Base-by-base conservation (phyloP, 2,329 filamentous ascomycete genomes). In the Shiraia bambusicola region DNA sequence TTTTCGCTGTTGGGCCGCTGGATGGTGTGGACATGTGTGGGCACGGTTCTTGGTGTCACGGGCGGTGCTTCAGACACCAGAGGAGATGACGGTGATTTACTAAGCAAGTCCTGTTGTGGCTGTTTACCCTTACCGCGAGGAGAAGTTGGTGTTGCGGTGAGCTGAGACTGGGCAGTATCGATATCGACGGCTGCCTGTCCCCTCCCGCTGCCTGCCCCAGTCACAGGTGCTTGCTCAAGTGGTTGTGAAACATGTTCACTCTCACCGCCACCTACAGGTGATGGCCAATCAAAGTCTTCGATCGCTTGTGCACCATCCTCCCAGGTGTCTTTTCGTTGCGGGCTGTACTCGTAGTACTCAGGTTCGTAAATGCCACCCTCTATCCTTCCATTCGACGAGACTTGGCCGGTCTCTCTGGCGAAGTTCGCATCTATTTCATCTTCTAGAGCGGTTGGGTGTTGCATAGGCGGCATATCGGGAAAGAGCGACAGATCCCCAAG, bases 251-350 rank as follows among this genome's bases (percentile, higher is more conserved):
- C 19, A 4, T 22, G 11, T 14, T 29, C 10, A 9, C 22, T 7
- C 2, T 34, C n/a, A 1, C 28, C 17, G n/a, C n/a, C n/a, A 27
- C 29, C 27, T 12, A 28, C 19, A 14, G 14, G 7, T 24, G 5
- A 8, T 10, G 14, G 17, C 60, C 61, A 63, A 27, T 63, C 55
- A 14, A 58, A 61, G 1, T 48, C 43, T 2, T 59, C 58, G 34
- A 65, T 65, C 4, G 40, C 43, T 14, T 49, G 34, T 6, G 52
- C 27, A 3, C 53, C 54, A 1, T 62, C 58, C 15, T 51, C 32
- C 59, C 58, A 62, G 6, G 36, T 47, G n/a, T 37, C 14, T 6
- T 15, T 3, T 37, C 28, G 15, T 12, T 14, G 4, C 15, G 28
- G 9, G 10, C 30, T 27, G 27, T 52, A 46, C 4, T 41, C 28